Percentiles rank a stretch among this genome's conserved stretches.
Conservation (phyloP, 1,139 yeast genomes). For the Suhomyces maxii region DNA sequence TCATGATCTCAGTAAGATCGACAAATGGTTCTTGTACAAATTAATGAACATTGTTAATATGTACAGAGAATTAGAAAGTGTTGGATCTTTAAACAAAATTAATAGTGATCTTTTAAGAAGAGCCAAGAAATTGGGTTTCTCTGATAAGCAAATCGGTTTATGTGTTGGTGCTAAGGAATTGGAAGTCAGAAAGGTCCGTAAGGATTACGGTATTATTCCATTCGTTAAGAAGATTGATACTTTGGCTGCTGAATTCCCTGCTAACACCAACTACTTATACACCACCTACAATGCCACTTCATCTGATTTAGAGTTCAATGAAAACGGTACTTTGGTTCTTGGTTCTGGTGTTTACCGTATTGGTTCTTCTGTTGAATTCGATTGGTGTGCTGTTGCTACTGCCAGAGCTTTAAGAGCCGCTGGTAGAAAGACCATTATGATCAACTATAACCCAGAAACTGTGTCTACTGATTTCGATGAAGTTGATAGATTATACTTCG, state of each 20-base stretch:
- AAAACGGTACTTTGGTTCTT: constrained; percentile 88
- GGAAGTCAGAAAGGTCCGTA: constrained; percentile 78
- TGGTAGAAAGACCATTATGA: constrained; percentile 91
- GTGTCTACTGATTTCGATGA: constrained; percentile 98
- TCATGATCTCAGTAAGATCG: constrained; percentile 88
- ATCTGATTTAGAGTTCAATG: constrained; percentile 82
- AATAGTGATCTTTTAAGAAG: constrained; percentile 69
- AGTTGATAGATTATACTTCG: constrained; percentile 95
- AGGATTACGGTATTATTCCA: constrained; percentile 77
- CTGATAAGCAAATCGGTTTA: constrained; percentile 87
- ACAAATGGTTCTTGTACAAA: constrained; percentile 93
- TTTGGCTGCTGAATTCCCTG: constrained; percentile 98
- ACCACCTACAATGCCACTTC: constrained; percentile 92
- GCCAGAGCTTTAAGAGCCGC: constrained; percentile 89
- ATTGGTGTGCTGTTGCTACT: constrained; percentile 98
- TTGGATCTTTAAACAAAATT: constrained; percentile 53
- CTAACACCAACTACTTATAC: constrained; percentile 91
- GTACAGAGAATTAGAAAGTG: constrained; percentile 75
- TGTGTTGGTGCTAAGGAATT: constrained; percentile 69
- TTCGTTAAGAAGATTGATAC: constrained; percentile 97
- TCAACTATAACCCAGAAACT: constrained; percentile 97
- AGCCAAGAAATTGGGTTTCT: constrained; percentile 92
- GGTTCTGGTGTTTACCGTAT: constrained; percentile 99
- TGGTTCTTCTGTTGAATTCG: constrained; percentile 98
- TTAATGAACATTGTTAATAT: constrained; percentile 86